A percentile compares a stretch with the other conserved stretches of the same genome.
These are phyloP conservation scores for Clonostachys rhizophaga DNA, from an alignment of 2,329 filamentous ascomycete genomes.

Conservation along the genomic window DNA sequence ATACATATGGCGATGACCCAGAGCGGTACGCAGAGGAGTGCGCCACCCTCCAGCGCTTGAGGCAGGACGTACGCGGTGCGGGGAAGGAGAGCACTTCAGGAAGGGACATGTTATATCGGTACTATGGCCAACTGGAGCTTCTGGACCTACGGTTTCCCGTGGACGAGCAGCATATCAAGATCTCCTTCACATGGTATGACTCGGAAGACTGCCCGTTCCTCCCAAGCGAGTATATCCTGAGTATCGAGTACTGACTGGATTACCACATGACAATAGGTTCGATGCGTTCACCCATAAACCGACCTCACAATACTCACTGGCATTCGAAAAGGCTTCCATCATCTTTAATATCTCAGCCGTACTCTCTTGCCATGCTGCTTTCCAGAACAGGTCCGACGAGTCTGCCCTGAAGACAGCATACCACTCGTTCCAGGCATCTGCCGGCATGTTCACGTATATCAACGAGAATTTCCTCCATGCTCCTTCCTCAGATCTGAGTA, in stretches of 20 bases:
- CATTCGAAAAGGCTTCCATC: conserved; percentile 97
- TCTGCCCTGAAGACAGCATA: conserved; percentile 93
- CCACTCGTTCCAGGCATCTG: conserved; percentile 95
- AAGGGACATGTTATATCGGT: conserved; percentile 88
- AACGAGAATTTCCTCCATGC: conserved; percentile 99
- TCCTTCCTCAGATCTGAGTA: conserved; percentile 89
- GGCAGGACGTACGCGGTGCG: conserved; percentile 97
- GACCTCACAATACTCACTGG: conserved; percentile 94
- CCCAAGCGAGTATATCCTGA: not conserved
- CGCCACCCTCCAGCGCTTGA: conserved; percentile 84
- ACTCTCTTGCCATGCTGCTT: conserved; percentile 89
- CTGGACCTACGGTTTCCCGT: conserved; percentile 93
- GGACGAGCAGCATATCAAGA: conserved; percentile 98
- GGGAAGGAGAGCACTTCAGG: conserved; percentile 95
- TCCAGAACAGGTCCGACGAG: conserved; percentile 89
- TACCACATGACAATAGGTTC: conserved; percentile 57
- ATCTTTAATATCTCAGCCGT: conserved; percentile 99
- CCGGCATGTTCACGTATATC: conserved; percentile 99
- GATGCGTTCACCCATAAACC: conserved; percentile 99
- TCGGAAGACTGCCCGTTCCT: not conserved
- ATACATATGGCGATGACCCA: conserved; percentile 93
- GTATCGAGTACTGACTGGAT: not conserved
- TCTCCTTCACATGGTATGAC: conserved; percentile 89
- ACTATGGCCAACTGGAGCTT: conserved; percentile 95
- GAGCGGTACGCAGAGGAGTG: conserved; percentile 96